Evolutionary conservation across 257 asterid species (phyloP).

Genomic region (Prunella vulgaris): DNA sequence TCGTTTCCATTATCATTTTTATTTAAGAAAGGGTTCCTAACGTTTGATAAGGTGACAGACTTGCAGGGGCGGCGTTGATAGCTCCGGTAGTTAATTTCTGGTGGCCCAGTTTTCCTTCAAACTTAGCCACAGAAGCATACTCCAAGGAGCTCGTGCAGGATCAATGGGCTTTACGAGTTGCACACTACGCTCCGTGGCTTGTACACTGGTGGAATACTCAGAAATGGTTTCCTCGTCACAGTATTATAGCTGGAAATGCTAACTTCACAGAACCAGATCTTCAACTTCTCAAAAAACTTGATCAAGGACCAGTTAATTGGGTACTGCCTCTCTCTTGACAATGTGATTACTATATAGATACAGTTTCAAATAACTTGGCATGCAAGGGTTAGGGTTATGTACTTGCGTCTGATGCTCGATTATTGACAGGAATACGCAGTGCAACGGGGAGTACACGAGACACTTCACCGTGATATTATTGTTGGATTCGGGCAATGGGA

Average conservation of each 20-base stretch:
- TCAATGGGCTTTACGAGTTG: conserved; percentile 66
- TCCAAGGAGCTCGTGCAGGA: conserved; percentile 39
- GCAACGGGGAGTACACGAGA: conserved; percentile 9
- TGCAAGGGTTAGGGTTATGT: not conserved
- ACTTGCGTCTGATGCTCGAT: not conserved
- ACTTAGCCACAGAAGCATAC: conserved; percentile 42
- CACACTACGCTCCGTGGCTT: conserved; percentile 58
- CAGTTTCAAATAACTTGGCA: not conserved
- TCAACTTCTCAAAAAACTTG: conserved; percentile 28
- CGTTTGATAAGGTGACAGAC: conserved; percentile 24
- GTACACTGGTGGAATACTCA: conserved; percentile 79
- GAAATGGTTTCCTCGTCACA: conserved; percentile 54
- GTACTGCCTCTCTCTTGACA: conserved; percentile 22
- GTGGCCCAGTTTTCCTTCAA: conserved; percentile 66
- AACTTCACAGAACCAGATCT: conserved; percentile 45
- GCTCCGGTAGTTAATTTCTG: conserved; percentile 64
- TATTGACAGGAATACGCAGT: not conserved
- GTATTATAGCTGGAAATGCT: conserved; percentile 43
- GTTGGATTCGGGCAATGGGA: conserved; percentile 21
- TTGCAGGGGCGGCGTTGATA: conserved; percentile 62
- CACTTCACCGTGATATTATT: conserved; percentile 17
- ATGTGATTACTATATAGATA: not conserved
- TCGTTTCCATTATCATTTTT: no score
- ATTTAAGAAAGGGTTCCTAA: not conserved
- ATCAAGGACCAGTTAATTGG: conserved; percentile 17